Evolutionary conservation across 352 stramenopile genomes (phyloP).

Genomic region (Halophytophthora polymorphica): DNA sequence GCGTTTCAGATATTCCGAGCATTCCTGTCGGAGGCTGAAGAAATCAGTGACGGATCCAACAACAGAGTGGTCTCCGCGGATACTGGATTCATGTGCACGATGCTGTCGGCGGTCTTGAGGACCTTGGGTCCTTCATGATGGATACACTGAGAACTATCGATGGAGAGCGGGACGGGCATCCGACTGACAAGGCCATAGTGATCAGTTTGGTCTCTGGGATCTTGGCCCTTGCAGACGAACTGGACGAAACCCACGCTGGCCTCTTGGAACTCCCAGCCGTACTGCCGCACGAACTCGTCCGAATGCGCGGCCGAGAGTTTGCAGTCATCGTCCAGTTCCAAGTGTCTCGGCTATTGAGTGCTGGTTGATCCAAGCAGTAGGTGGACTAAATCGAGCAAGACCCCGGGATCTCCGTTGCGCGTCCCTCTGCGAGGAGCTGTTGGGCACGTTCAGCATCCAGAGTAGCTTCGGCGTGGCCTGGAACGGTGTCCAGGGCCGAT

Average conservation of each 20-base stretch:
- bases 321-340: constrained; percentile 11
- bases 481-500: constrained; percentile 17
- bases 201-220: constrained; percentile 25
- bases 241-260: constrained; percentile 5
- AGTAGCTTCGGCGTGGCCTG: constrained; percentile 17
- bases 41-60: too few species aligned
- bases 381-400: constrained; percentile 35
- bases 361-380: constrained; percentile 23
- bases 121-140: too few species aligned
- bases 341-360: constrained; percentile 16
- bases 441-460: constrained; percentile 9
- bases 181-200: constrained; percentile 8
- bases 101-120: too few species aligned
- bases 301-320: constrained; percentile 24
- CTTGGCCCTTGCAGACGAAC: constrained; percentile 13
- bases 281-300: constrained; percentile 22
- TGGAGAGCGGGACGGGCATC: too few species aligned
- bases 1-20: too few species aligned
- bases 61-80: too few species aligned
- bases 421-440: constrained; percentile 16
- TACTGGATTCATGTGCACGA: too few species aligned
- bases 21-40: too few species aligned
- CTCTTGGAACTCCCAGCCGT: constrained; percentile 14
- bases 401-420: constrained; percentile 23
- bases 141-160: too few species aligned